phyloP scores from a whole-genome alignment of 208 protist species.

The Trypanosoma melophagium region DNA sequence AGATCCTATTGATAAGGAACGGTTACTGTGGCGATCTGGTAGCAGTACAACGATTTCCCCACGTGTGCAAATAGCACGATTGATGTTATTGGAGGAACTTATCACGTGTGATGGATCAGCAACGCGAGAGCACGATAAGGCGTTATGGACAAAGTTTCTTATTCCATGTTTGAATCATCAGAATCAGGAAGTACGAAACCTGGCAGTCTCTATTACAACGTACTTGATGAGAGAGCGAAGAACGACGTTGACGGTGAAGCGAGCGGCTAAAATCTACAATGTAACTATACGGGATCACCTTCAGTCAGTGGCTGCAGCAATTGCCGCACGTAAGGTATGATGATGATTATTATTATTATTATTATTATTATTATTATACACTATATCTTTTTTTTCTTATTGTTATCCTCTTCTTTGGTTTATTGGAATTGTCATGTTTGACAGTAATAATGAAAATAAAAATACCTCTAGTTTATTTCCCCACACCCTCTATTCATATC shows the following conservation, averaged over 20 bases:
- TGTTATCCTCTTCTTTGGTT: no score
- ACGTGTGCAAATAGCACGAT: slow-evolving; percentile 63
- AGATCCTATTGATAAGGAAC: slow-evolving; percentile 56
- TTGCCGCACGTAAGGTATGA: no score
- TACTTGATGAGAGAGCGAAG: slow-evolving; percentile 34
- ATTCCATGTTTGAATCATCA: slow-evolving; percentile 83
- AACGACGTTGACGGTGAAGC: slow-evolving; percentile 41
- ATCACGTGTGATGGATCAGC: slow-evolving; percentile 9
- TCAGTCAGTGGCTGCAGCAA: no score
- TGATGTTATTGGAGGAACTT: slow-evolving; percentile 14
- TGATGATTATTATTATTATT: no score
- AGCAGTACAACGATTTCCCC: slow-evolving; percentile 31
- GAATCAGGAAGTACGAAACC: slow-evolving; percentile 77
- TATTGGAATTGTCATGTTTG: no score
- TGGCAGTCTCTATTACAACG: slow-evolving; percentile 44
- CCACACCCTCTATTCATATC: no score
- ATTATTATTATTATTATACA: no score
- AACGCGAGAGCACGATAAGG: slow-evolving; percentile 50
- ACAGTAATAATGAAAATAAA: no score
- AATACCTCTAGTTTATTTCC: no score
- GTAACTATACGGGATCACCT: slow-evolving; percentile 48
- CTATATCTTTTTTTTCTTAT: no score
- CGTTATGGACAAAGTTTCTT: slow-evolving; percentile 59
- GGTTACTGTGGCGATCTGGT: slow-evolving; percentile 59
- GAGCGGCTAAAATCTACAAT: slow-evolving; percentile 62